Conservation (phyloP, 768 basidiomycete genomes). For the Ramaria rubella region DNA sequence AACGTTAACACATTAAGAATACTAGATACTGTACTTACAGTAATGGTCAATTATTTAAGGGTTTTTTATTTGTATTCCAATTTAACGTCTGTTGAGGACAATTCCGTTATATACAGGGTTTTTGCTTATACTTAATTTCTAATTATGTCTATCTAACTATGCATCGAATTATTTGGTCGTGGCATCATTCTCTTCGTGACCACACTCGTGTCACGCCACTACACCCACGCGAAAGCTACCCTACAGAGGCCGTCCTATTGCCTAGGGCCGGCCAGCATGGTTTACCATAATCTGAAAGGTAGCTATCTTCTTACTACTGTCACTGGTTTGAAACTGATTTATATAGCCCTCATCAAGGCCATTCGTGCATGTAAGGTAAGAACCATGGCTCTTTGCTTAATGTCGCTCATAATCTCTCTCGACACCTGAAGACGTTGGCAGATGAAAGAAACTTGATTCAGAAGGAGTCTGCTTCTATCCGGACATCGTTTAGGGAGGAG, state of each 20-base stretch:
- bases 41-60: not conserved
- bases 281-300: constrained; percentile 83
- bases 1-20: not conserved
- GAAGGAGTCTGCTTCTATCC: constrained; percentile 94
- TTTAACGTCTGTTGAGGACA: too few relatives aligned
- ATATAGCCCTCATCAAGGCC: constrained; percentile 89
- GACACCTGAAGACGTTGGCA: constrained; percentile 71
- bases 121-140: too few relatives aligned
- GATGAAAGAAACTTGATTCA: constrained; percentile 97
- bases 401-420: not conserved
- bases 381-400: not conserved
- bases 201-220: too few relatives aligned
- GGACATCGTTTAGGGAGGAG: constrained; percentile 95
- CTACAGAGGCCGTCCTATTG: too few relatives aligned
- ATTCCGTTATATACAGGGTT: too few relatives aligned
- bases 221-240: too few relatives aligned
- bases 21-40: not conserved
- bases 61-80: not conserved
- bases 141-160: too few relatives aligned
- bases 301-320: constrained; percentile 10
- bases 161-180: too few relatives aligned
- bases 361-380: constrained; percentile 93
- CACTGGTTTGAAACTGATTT: constrained; percentile 19
- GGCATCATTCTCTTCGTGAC: too few relatives aligned
- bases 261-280: too few relatives aligned